Evolutionary conservation across 768 basidiomycete genomes (phyloP).

Genomic region (Fomitopsis pulvina): DNA sequence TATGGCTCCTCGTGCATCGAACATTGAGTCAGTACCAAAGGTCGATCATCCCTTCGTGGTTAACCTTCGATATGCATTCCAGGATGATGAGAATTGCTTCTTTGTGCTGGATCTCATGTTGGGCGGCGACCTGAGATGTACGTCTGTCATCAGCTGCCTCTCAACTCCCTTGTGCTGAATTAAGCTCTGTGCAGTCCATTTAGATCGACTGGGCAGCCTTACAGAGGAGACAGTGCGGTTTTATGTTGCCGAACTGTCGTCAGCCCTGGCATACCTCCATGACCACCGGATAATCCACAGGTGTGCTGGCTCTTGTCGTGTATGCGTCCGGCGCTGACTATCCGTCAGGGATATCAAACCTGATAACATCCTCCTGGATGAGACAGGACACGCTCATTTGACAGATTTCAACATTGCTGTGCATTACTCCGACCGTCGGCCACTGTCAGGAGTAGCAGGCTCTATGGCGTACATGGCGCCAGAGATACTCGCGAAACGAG

Average conservation of each 20-base stretch:
- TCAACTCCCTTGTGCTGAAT: neutral
- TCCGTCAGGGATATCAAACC: constrained; percentile 83
- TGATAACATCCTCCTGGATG: constrained; percentile 95
- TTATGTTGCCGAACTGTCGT: constrained; percentile 85
- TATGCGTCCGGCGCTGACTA: constrained; percentile 22
- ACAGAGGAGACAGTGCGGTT: constrained; percentile 78
- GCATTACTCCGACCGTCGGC: constrained; percentile 82
- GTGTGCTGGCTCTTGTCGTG: constrained; percentile 38
- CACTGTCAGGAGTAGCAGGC: constrained; percentile 88
- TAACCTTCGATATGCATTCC: constrained; percentile 93
- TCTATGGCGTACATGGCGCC: constrained; percentile 99
- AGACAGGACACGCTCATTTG: constrained; percentile 90
- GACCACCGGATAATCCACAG: constrained; percentile 94
- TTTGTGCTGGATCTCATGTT: constrained; percentile 98
- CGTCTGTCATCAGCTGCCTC: constrained; percentile 22
- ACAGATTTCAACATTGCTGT: constrained; percentile 99
- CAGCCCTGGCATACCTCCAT: constrained; percentile 86
- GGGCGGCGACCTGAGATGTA: constrained; percentile 90
- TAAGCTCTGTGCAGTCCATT: constrained; percentile 54
- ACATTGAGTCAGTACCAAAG: constrained; percentile 32
- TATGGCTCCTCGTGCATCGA: constrained; percentile 7
- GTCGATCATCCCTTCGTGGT: constrained; percentile 95
- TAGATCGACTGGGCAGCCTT: constrained; percentile 73
- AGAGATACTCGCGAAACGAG: constrained; percentile 86
- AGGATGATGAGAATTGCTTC: constrained; percentile 98